These are phyloP conservation scores for Candida caryicola DNA, from an alignment of 805 yeast genomes.

Conservation along the genomic window DNA sequence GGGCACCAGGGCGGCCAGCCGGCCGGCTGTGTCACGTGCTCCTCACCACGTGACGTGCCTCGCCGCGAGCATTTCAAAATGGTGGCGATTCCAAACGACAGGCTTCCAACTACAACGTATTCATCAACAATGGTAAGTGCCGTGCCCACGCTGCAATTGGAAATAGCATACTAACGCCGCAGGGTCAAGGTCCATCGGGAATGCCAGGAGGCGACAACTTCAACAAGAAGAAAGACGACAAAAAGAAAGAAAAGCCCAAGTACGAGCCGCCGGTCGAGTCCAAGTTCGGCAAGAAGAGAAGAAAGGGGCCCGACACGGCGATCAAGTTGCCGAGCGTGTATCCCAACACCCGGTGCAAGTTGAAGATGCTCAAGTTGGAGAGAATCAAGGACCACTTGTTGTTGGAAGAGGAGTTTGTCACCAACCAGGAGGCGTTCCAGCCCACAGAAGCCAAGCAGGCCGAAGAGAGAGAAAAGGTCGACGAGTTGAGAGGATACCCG, in stretches of 20 bases:
- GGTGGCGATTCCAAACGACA: constrained; percentile 7
- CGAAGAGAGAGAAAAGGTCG: constrained; percentile 92
- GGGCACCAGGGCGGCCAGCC: too few species aligned
- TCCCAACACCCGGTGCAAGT: constrained; percentile 91
- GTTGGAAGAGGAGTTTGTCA: constrained; percentile 92
- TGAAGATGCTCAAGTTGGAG: constrained; percentile 87
- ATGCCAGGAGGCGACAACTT: constrained; percentile 50
- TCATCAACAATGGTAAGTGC: constrained; percentile 11
- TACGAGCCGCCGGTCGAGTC: constrained; percentile 98
- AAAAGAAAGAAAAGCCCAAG: constrained; percentile 85
- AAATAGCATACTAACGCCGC: constrained; percentile 10
- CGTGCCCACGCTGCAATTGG: constrained; percentile 10
- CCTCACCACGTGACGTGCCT: constrained; percentile 1
- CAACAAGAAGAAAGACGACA: constrained; percentile 51
- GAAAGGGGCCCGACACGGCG: constrained; percentile 88
- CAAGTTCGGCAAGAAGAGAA: constrained; percentile 86
- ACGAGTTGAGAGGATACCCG: constrained; percentile 93
- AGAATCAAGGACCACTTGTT: constrained; percentile 94
- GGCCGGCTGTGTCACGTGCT: too few species aligned
- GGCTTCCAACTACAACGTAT: constrained; percentile 2
- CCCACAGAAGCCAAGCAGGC: constrained; percentile 96
- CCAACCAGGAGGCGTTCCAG: constrained; percentile 89
- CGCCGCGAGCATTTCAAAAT: background rate
- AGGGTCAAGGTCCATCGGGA: constrained; percentile 58
- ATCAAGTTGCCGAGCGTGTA: constrained; percentile 80